A percentile compares a stretch with the other conserved stretches of the same genome.
phyloP scores from a whole-genome alignment of 345 rosid genomes.

The Psidium guajava region DNA sequence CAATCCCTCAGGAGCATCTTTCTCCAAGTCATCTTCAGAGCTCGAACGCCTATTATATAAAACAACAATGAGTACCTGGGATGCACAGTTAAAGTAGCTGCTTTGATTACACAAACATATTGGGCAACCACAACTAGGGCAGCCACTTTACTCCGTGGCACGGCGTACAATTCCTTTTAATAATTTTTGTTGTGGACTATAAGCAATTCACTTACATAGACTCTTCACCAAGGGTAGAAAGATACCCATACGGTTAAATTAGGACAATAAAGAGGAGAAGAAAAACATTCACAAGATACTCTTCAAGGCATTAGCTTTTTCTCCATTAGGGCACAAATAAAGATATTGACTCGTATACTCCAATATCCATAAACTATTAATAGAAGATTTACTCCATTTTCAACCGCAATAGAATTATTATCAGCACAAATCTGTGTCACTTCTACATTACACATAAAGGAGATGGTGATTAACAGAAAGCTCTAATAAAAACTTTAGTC shows the following conservation, averaged over 20 bases:
- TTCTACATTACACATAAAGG: not conserved
- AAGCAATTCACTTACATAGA: not conserved
- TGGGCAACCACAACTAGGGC: not conserved
- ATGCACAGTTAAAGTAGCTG: not conserved
- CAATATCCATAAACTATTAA: not conserved
- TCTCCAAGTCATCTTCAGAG: slow-evolving; percentile 42
- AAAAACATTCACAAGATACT: not conserved
- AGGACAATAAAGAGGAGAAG: not conserved
- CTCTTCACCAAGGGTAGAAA: not conserved
- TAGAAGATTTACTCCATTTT: not conserved
- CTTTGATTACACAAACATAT: not conserved
- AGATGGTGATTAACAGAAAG: not conserved
- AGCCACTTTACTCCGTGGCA: not conserved
- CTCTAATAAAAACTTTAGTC: not conserved
- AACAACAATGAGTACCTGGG: not conserved
- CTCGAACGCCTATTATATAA: slow-evolving; percentile 40
- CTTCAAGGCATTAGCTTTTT: not conserved
- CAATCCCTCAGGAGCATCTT: slow-evolving; percentile 34
- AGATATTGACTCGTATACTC: not conserved
- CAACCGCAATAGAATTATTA: not conserved
- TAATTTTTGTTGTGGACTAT: not conserved
- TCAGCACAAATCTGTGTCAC: not conserved
- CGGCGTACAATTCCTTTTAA: not conserved
- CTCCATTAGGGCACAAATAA: not conserved
- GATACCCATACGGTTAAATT: not conserved